Conservation (phyloP, 306 rosid genomes). For the Acacia acuminata region DNA sequence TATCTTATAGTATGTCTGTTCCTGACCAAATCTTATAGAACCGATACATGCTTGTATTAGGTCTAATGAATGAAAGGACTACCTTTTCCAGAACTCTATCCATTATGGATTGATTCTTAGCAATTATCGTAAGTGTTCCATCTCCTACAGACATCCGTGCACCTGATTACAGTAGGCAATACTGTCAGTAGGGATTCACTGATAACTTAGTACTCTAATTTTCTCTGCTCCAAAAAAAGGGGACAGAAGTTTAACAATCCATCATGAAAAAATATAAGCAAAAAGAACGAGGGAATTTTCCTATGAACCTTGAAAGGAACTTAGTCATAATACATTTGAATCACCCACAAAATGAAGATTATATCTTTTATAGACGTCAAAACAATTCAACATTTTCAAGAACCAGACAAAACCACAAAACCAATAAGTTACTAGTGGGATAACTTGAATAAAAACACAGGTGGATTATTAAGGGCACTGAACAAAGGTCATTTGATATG, state of each 20-base stretch:
- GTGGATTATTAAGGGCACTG: background rate
- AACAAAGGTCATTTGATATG: background rate
- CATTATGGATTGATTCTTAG: constrained; percentile 84
- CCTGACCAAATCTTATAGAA: constrained; percentile 17
- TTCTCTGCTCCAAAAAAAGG: constrained; percentile 4
- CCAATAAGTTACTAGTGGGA: constrained; percentile 10
- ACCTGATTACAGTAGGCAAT: constrained; percentile 52
- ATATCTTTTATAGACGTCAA: background rate
- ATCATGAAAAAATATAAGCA: constrained; percentile 3
- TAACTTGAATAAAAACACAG: constrained; percentile 8
- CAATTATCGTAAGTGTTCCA: constrained; percentile 81
- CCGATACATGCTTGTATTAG: constrained; percentile 13
- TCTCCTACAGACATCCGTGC: constrained; percentile 86
- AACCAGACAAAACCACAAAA: constrained; percentile 7
- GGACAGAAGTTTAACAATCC: background rate
- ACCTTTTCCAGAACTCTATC: constrained; percentile 84
- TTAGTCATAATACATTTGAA: background rate
- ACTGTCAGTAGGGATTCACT: constrained; percentile 27
- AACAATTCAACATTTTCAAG: background rate
- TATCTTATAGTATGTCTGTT: constrained; percentile 12
- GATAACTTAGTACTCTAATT: background rate
- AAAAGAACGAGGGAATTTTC: constrained; percentile 2
- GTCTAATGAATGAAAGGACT: constrained; percentile 27
- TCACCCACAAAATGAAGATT: background rate
- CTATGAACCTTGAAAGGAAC: background rate